These are phyloP conservation scores for Diaporthe caulivora DNA, from an alignment of 2,329 filamentous ascomycete genomes.

Conservation along the genomic window DNA sequence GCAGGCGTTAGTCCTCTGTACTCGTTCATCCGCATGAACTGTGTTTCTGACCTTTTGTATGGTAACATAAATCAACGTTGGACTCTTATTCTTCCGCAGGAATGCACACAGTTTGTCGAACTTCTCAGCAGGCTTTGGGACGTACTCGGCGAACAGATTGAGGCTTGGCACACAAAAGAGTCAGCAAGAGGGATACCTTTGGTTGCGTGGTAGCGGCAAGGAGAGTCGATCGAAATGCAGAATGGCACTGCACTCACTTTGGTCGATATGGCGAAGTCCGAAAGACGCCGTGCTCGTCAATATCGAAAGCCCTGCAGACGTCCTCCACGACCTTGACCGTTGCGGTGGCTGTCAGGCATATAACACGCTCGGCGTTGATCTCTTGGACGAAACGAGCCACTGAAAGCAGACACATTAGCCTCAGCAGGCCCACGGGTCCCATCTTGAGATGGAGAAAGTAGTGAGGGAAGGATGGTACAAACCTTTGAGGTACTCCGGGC, in stretches of 20 bases:
- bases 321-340: conserved; percentile 68
- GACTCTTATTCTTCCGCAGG: conserved; percentile 62
- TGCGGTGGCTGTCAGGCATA: conserved; percentile 72
- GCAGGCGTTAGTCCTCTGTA: neutral
- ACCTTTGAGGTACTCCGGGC: conserved; percentile 65
- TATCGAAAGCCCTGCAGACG: conserved; percentile 64
- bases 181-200: neutral
- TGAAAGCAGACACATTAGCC: conserved; percentile 34
- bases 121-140: conserved; percentile 57
- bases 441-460: conserved; percentile 27
- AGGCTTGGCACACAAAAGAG: conserved; percentile 50
- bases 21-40: too few species aligned
- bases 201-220: neutral
- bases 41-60: conserved; percentile 56
- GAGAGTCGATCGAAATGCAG: neutral
- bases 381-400: conserved; percentile 68
- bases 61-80: conserved; percentile 73
- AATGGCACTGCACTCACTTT: conserved; percentile 52
- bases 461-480: conserved; percentile 32
- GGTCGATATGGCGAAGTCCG: conserved; percentile 70
- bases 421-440: rapidly evolving
- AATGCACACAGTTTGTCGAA: conserved; percentile 60
- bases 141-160: conserved; percentile 62
- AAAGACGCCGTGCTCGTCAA: conserved; percentile 64
- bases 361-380: conserved; percentile 67